Base-by-base conservation (phyloP, 805 yeast genomes). In the Candida namnaoensis region DNA sequence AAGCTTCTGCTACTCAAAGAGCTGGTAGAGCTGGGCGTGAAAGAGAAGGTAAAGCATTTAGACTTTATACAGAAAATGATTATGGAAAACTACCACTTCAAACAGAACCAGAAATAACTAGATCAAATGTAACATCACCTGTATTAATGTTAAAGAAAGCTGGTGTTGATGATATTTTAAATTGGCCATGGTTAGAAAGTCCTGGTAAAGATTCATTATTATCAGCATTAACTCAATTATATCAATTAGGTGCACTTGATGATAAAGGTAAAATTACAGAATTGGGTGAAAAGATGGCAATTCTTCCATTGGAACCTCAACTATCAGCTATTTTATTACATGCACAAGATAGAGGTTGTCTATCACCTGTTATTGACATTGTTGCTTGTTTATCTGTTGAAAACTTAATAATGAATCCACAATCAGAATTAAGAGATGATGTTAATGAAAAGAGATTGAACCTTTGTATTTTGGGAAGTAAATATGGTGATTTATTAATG, bases 11-110 rank as follows among this genome's bases (percentile, higher is more conserved):
- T 0, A 76, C 85, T 32, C 99, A 93, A 66, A 71, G 99, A 62
- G 80, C 90, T 37, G 99, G 99, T 60, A 85, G 99, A 71, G 98
- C 99, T n/a, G 99, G 99, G 47, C 87, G 99, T 77, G 98, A 93
- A 64, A 73, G 79, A 14, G 77, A 83, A 28, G 99, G 99, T 36
- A 91, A 91, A 59, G 86, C 93, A 36, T 93, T 71, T 62, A 66
- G 98, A 44, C 64, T 93, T 33, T 93, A 82, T 59, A 79, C 85
- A 38, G 98, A 91, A 51, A 57, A 65, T 1, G 82, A 85, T 44
- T 91, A 76, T 52, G 44, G 60, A 4, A 72, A 72, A 47, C 65
- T 93, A 41, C 80, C 83, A 1, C 65, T 69, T 38, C 93, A 88
- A 55, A 91, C 95, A 5, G 98, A 91, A 53, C 91, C 99, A 0